Evolutionary conservation across 257 asterid genomes (phyloP), one percentile per base, ranked within the genome.

Genomic region (Petunia secreta): DNA sequence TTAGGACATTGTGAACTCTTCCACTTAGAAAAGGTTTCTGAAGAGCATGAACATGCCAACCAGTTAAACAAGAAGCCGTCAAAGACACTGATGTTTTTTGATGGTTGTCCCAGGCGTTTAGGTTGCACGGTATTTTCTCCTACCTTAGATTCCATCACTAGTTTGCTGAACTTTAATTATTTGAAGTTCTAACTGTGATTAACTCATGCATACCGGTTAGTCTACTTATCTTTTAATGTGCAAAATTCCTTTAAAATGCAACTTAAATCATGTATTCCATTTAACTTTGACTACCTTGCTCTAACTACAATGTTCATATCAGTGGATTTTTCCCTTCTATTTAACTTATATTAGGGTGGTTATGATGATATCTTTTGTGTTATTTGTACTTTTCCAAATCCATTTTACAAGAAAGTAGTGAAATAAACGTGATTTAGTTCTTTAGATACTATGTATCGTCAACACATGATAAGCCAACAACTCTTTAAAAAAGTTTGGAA

Each of bases 61-160:
- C 98, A 90, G 85, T 84, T 88, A 73, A 92, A 91, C 86, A 91
- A 84, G 81, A 96, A 88, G 85, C 97, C 96, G 53, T 84, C 88
- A 36, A 94, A 92, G 86, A 96, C 99, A 5, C 86, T 96, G 87
- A 96, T 96, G 99, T 92, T 87, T 86, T 91, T 96, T 65, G 98
- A 93, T 86, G 99, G 99, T 57, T 96, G 99, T 86, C 93, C 97
- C 7, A 87, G 96, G 88, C 97, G 98, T 80, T 84, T 96, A 83
- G 98, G 98, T 78, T 94, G 99, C 97, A 96, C 99, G 97, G 99
- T 96, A 91, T 1, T 75, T 40, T 60, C 82, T 78, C 62, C 77
- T 60, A 46, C 54, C 13, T 41, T 62, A 15, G 81, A 48, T 75
- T 83, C 81, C 38, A 44, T 50, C 6, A 46, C 13, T 11, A 11